Base-by-base conservation (phyloP, 768 basidiomycete species). In the Lepiota subincarnata region DNA sequence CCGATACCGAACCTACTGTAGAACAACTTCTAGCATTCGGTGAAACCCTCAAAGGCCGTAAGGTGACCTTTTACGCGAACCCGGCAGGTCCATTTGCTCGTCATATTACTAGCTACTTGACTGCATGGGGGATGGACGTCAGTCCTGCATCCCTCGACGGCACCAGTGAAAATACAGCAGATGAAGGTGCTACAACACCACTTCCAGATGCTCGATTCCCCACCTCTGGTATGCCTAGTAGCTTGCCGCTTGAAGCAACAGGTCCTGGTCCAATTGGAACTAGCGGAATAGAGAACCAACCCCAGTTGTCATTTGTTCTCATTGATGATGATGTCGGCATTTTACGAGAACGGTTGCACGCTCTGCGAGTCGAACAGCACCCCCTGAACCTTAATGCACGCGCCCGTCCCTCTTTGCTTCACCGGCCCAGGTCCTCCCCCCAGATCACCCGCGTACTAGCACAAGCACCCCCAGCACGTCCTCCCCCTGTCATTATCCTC, bases 61-160 rank as follows among this genome's bases (percentile, higher is more conserved):
- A 81, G 60, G 95, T 88, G 0, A 82, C 81, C 0, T 70, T 99
- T 22, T 89, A 95, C 63, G 92, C 96, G 6, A 86, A 83, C 62
- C 80, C 92, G n/a, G 83, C 80, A 58, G 90, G 91, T 37, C 82
- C 86, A 2, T 99, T 98, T 63, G 95, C 94, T 0, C 89, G 88
- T 48, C 92, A 97, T 67, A 74, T 99, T 34, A 94, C 94, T 20
- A 89, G 88, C 60, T 97, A 96, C 69, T 77, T 99, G 54, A 90
- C 89, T 18, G 82, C 89, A 4, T 98, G 96, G 96, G 94, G 95
- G 11, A 81, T 98, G 85, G 92, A 96, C 62, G 86, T 98, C 39
- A 85, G 82, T 48, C 92, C 94, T 70, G 76, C 85, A 40, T 83
- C 86, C 6, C 73, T 80, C 1, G 83, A 85, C 48, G 74, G 76